phyloP scores from a whole-genome alignment of 2,329 filamentous ascomycete genomes.

The Metarhizium robertsii region DNA sequence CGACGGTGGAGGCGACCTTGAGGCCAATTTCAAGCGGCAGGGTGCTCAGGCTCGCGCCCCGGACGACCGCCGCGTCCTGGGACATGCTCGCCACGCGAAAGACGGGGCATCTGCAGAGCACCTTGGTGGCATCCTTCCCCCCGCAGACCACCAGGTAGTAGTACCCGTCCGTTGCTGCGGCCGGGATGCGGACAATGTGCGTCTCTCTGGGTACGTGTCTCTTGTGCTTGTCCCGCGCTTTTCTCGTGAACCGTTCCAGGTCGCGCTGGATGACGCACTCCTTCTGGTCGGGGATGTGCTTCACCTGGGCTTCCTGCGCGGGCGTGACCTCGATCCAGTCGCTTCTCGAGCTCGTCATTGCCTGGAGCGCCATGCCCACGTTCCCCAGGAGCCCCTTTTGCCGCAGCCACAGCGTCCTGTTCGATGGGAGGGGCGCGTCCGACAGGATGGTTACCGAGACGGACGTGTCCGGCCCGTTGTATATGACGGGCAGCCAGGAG shows the following conservation, averaged over 20 bases:
- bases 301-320: constrained; percentile 29
- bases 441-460: constrained; percentile 56
- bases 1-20: constrained; percentile 43
- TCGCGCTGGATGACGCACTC: constrained; percentile 62
- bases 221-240: constrained; percentile 33
- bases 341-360: constrained; percentile 47
- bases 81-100: constrained; percentile 62
- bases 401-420: constrained; percentile 58
- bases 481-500: constrained; percentile 54
- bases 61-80: constrained; percentile 47
- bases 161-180: constrained; percentile 55
- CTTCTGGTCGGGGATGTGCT: constrained; percentile 44
- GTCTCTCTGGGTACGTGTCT: constrained; percentile 52
- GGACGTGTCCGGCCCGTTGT: constrained; percentile 54
- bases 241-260: constrained; percentile 53
- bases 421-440: constrained; percentile 43
- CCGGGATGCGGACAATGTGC: constrained; percentile 54
- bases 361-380: constrained; percentile 57
- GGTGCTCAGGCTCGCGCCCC: constrained; percentile 55
- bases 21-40: constrained; percentile 58
- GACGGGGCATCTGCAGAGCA: constrained; percentile 55
- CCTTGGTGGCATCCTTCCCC: constrained; percentile 34
- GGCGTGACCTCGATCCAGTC: constrained; percentile 64
- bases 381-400: constrained; percentile 59
- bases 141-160: constrained; percentile 57